Percentiles rank a stretch among this genome's conserved stretches.
Conservation (phyloP, 1,139 yeast species). For the Blastobotrys serpentis region DNA sequence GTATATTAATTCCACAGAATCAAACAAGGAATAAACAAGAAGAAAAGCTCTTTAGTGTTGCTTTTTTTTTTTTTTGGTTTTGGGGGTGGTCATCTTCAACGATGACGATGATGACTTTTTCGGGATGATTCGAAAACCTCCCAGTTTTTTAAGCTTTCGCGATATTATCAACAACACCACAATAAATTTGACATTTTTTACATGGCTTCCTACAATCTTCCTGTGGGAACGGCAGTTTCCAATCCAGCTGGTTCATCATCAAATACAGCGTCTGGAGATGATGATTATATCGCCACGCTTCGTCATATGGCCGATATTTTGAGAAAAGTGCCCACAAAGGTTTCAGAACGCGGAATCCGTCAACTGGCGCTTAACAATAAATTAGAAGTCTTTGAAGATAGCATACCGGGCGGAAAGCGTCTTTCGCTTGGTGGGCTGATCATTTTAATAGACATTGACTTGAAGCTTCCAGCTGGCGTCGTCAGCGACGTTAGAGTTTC, state of each 20-base stretch:
- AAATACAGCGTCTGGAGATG: conserved; percentile 18
- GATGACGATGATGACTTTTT: no score
- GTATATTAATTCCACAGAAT: background rate
- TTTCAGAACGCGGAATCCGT: conserved; percentile 36
- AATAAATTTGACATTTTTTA: background rate
- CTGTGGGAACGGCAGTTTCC: background rate
- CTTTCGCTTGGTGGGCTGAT: conserved; percentile 40
- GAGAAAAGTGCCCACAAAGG: conserved; percentile 36
- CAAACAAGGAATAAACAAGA: no score
- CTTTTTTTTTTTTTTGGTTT: no score
- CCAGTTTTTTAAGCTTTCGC: background rate
- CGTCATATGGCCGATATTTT: conserved; percentile 32
- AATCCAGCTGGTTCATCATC: background rate
- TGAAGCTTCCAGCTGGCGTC: conserved; percentile 25
- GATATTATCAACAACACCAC: background rate
- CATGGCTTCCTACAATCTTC: background rate
- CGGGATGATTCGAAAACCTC: background rate
- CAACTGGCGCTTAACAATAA: conserved; percentile 32
- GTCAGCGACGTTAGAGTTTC: conserved; percentile 31
- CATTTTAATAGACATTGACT: conserved; percentile 36
- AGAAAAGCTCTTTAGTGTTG: no score
- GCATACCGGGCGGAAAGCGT: conserved; percentile 30
- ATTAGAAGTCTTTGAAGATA: conserved; percentile 39
- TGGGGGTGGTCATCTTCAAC: no score
- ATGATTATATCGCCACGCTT: conserved; percentile 25